These are phyloP conservation scores for Moricandia arvensis DNA, from an alignment of 345 rosid genomes.

Conservation along the genomic window DNA sequence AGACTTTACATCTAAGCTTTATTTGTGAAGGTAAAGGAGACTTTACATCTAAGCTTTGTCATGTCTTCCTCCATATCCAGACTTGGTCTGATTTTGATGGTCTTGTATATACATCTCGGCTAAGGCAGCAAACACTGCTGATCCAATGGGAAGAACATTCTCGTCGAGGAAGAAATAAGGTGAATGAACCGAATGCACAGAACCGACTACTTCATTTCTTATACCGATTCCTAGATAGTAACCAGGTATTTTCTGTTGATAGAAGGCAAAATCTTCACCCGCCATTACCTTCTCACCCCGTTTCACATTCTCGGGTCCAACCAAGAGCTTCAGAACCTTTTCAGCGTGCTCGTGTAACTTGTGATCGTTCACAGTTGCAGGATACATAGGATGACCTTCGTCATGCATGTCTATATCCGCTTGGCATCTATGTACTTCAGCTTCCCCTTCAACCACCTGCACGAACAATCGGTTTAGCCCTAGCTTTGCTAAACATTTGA, in stretches of 20 bases:
- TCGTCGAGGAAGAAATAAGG: constrained; percentile 78
- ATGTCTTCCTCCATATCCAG: no score
- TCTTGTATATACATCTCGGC: constrained; percentile 61
- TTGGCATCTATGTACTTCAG: constrained; percentile 61
- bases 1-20: constrained; percentile 4
- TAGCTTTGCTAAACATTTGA: not conserved
- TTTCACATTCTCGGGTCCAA: constrained; percentile 59
- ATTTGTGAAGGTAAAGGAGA: no score
- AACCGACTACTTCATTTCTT: constrained; percentile 60
- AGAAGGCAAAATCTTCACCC: constrained; percentile 85
- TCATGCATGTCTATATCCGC: constrained; percentile 50
- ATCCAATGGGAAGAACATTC: constrained; percentile 74
- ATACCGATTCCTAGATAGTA: constrained; percentile 66
- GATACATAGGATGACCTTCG: constrained; percentile 51
- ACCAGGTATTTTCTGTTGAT: constrained; percentile 74
- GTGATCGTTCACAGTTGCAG: constrained; percentile 65
- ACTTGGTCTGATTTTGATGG: constrained; percentile 39
- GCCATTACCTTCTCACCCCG: constrained; percentile 55
- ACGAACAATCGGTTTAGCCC: constrained; percentile 16
- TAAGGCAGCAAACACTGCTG: constrained; percentile 63
- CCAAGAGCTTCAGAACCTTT: constrained; percentile 51
- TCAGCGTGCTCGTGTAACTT: constrained; percentile 50
- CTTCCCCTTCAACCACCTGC: constrained; percentile 69
- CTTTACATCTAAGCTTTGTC: no score
- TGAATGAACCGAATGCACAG: constrained; percentile 65